These are phyloP conservation scores for Hylodesmum podocarpum DNA, from an alignment of 306 rosid genomes.

Conservation along the genomic window DNA sequence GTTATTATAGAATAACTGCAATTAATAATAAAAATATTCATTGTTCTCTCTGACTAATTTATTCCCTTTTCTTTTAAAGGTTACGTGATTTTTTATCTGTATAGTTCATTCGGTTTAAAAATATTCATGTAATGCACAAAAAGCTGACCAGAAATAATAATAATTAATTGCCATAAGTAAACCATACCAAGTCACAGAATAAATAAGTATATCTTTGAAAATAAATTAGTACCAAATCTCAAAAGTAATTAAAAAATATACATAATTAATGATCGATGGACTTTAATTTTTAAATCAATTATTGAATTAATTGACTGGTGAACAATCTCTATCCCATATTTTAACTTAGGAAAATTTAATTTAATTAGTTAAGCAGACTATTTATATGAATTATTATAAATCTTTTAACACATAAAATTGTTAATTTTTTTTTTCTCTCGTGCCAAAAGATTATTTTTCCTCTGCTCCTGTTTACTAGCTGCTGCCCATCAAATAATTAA, in stretches of 20 bases:
- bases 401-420: no score
- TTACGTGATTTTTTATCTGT: not conserved
- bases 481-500: no score
- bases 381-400: no score
- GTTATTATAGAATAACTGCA: not conserved
- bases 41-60: not conserved
- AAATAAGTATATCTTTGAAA: no score
- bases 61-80: no score
- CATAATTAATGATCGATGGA: not conserved
- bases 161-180: not conserved
- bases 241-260: not conserved
- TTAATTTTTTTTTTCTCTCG: no score
- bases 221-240: not conserved
- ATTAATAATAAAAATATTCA: not conserved
- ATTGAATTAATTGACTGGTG: not conserved
- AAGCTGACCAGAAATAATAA: not conserved
- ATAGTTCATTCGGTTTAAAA: not conserved
- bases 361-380: no score
- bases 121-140: not conserved
- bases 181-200: not conserved
- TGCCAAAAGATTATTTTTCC: no score
- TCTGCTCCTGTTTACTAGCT: no score
- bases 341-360: no score
- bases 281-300: not conserved
- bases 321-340: no score